Conservation (phyloP, 495 filamentous ascomycete genomes). For the Wilcoxina mikolae region DNA sequence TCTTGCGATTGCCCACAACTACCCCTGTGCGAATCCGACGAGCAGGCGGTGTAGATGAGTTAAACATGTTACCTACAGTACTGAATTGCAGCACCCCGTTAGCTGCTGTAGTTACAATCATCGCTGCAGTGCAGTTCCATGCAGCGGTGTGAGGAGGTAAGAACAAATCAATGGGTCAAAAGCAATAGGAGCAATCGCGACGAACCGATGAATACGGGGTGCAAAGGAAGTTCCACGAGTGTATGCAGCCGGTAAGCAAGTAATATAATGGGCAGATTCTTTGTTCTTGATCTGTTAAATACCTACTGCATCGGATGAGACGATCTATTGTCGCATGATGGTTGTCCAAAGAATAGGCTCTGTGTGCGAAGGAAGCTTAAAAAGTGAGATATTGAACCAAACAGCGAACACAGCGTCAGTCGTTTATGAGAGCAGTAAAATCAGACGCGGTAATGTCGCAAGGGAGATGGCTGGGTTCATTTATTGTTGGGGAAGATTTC, state of each 20-base stretch:
- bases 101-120: not conserved
- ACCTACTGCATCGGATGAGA: not conserved
- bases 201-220: not conserved
- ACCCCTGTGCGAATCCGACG: conserved; percentile 5
- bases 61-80: conserved; percentile 14
- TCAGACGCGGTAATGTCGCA: not conserved
- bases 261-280: not conserved
- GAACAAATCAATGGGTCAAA: not conserved
- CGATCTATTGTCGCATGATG: not conserved
- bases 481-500: too few species aligned
- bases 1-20: conserved; percentile 7
- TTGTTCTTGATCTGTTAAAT: not conserved
- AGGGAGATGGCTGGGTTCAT: too few species aligned
- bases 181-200: not conserved
- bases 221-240: not conserved
- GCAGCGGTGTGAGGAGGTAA: not conserved
- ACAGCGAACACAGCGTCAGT: not conserved
- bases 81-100: not conserved
- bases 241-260: not conserved
- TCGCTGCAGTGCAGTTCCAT: not conserved
- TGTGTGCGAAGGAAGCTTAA: not conserved
- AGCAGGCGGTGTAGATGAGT: conserved; percentile 21
- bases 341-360: not conserved
- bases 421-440: not conserved
- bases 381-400: not conserved